Conservation (phyloP, 148 eudicot species). For the Euryodendron excelsum region DNA sequence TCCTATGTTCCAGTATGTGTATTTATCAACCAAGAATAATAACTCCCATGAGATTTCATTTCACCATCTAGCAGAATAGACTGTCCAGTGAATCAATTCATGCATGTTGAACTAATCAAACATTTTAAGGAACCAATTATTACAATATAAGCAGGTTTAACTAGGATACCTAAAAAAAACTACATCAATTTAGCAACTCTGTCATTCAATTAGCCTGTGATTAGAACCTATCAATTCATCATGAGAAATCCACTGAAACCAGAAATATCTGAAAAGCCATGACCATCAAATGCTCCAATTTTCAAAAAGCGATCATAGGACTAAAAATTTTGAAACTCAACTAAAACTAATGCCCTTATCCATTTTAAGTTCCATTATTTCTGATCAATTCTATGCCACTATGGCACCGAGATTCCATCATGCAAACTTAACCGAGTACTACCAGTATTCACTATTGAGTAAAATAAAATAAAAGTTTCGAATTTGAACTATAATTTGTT, state of each 20-base stretch:
- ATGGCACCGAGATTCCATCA: no score
- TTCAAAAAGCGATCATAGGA: neutral
- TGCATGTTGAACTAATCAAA: neutral
- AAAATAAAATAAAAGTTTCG: neutral
- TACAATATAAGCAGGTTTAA: neutral
- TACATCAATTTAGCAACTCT: neutral
- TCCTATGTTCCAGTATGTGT: neutral
- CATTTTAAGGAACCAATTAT: neutral
- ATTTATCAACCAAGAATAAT: neutral
- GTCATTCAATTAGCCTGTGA: neutral
- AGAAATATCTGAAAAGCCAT: neutral
- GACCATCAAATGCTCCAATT: neutral
- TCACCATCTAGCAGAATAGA: conserved; percentile 1
- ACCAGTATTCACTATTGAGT: neutral
- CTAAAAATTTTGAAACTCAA: neutral
- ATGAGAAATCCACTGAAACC: neutral
- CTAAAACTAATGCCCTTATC: no score
- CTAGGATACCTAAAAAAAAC: neutral
- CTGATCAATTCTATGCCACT: neutral
- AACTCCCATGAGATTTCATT: neutral
- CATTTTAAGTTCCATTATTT: neutral
- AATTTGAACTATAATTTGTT: no score
- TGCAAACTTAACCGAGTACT: no score
- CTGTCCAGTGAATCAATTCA: neutral
- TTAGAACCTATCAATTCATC: neutral